A percentile compares a stretch with the other conserved stretches of the same genome.
Conservation (phyloP, 257 asterid genomes). For the Marsdenia floribunda region DNA sequence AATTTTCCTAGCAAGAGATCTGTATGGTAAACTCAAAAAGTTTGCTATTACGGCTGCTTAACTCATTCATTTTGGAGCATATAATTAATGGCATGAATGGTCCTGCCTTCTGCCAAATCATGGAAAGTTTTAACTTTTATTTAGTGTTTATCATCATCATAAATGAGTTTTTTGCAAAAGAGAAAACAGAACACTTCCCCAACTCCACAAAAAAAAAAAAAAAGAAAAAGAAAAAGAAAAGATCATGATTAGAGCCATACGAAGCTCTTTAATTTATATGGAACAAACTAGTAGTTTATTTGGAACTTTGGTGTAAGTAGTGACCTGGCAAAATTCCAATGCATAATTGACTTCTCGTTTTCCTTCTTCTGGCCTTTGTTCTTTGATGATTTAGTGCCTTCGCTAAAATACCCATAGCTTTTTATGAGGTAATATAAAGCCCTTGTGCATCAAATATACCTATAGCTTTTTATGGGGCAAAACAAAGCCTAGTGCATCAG, state of each 20-base stretch:
- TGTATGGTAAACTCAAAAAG: neutral
- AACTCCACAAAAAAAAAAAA: neutral
- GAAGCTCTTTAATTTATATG: neutral
- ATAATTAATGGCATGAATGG: neutral
- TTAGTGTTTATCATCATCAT: neutral
- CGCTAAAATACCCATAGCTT: neutral
- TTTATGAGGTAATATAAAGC: neutral
- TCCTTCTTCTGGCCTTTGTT: neutral
- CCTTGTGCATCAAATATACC: neutral
- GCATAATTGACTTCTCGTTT: neutral
- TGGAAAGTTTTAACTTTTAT: neutral
- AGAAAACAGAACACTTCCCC: neutral
- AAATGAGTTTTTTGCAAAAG: neutral
- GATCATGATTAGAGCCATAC: neutral
- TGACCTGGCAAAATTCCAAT: neutral
- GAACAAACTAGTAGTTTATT: neutral
- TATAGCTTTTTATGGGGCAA: neutral
- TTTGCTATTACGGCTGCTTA: neutral
- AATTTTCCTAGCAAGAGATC: neutral
- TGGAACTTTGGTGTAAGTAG: neutral
- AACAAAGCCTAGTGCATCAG: neutral
- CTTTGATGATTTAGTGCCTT: neutral
- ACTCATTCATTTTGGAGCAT: neutral
- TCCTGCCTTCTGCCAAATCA: neutral
- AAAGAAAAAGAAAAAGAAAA: neutral